Base-by-base conservation (phyloP, 2,329 filamentous ascomycete genomes). In the Triangularia setosa region DNA sequence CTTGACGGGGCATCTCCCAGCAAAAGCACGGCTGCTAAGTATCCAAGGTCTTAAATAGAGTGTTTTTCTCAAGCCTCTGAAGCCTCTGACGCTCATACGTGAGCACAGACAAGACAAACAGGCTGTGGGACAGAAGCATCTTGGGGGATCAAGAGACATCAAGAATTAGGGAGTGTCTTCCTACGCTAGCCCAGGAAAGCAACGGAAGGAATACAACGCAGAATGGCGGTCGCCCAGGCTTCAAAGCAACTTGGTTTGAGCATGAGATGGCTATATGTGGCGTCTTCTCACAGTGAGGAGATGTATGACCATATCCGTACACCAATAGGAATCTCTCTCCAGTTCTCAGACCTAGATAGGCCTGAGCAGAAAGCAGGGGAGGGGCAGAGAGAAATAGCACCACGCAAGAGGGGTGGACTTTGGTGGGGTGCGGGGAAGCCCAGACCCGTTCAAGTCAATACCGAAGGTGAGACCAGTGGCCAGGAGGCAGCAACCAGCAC, bases 351-450 rank as follows among this genome's bases (percentile, higher is more conserved):
- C n/a, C 5, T n/a, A n/a, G n/a, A n/a, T 8, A 48, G 40, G 40
- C 18, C 40, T 48, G 40, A 48, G 40, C 40, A 48, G 35, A 28
- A 40, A 16, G 56, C 56, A 33, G 9, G 60, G 48, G 48, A 59
- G 25, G 25, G 44, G 54, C n/a, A 30, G n/a, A 35, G 27, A 60
- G 27, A 60, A 8, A 64, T 61, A 63, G 56, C 6, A 54, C 23
- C 53, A 55, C 25, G 2, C 6, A 28, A 18, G 56, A 58, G 57
- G 57, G 57, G 57, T 27, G 16, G 23, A 18, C 30, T 33, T 33
- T 33, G 28, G 24, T 33, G 57, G 52, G 56, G 40, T 69, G 67
- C 67, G 67, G 67, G 67, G 67, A 65, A 67, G 48, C 54, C 60
- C 11, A 48, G 18, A 18, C 40, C 40, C 40, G 11, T 48, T 7